Base-by-base conservation (phyloP, 306 rosid genomes). In the Echinosophora koreensis region DNA sequence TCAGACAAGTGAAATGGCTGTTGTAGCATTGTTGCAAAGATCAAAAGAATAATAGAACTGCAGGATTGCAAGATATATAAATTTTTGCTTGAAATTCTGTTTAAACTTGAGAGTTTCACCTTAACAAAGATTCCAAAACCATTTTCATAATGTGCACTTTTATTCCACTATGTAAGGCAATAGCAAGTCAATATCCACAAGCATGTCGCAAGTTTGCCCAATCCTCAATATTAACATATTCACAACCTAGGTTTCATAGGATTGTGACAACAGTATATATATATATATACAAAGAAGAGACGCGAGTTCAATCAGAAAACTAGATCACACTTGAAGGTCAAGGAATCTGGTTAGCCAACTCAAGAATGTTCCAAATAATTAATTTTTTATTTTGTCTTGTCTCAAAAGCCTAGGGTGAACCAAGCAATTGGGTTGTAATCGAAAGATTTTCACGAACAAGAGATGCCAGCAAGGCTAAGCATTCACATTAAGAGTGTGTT, bases 391-490 rank as follows among this genome's bases (percentile, higher is more conserved):
- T 28, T 32, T 73, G 18, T 59, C 49, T 72, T 44, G 14, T 42
- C 42, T 59, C 34, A 14, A 78, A 57, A 22, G 52, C 64, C 39
- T 42, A 80, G 18, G 30, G 32, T 34, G 78, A 82, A 66, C 42
- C 77, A 9, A 51, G 17, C 4, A 27, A 54, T 62, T 63, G 7
- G 59, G 54, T 52, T 46, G 34, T 8, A 47, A 18, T 7, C 38
- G 4, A 16, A 34, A 70, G 28, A 27, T 50, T 13, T 39, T 22
- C 39, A 34, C 37, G 62, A 50, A 59, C 5, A 61, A 38, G 68
- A 37, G 66, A 11, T 42, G 51, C 35, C 58, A n/a, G 17, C 73
- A 54, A 17, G 46, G 35, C 51, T 71, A 22, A 44, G 60, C 41
- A 5, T 50, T 32, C 42, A 69, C 27, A 16, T 51, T 15, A 30